Evolutionary conservation across 192 early-diverging fungal genomes (phyloP).

Genomic region (Backusella morwellensis): DNA sequence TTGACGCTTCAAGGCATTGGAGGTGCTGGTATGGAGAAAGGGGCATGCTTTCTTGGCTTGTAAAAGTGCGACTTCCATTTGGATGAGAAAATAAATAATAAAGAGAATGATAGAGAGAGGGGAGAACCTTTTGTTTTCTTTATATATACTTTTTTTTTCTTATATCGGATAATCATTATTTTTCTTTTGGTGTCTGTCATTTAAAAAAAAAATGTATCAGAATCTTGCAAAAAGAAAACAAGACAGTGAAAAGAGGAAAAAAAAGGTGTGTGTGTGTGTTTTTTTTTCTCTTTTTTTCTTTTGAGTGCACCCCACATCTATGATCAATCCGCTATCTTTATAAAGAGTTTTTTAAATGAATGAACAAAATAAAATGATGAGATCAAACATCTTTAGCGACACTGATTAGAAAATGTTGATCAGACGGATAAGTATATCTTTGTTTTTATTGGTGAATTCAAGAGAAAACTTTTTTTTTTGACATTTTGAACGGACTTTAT

Average conservation of each 20-base stretch:
- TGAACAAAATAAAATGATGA: background rate
- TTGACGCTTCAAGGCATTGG: constrained; percentile 48
- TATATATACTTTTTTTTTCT: background rate
- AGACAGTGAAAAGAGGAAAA: background rate
- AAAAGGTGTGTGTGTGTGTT: no score
- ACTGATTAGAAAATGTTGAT: background rate
- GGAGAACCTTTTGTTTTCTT: background rate
- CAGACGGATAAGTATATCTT: background rate
- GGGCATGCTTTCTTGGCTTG: constrained; percentile 58
- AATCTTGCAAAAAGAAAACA: background rate
- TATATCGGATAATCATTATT: background rate
- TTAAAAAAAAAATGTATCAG: background rate
- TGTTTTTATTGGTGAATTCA: background rate
- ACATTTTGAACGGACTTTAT: background rate
- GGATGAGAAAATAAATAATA: background rate
- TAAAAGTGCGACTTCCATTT: constrained; percentile 40
- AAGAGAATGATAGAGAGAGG: background rate
- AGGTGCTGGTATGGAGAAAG: constrained; percentile 68
- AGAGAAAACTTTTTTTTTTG: background rate
- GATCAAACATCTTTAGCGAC: background rate
- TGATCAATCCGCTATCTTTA: no score
- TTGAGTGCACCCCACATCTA: no score
- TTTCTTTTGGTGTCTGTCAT: background rate
- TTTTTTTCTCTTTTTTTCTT: no score
- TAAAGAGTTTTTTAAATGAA: no score